Evolutionary conservation across 1,139 yeast genomes (phyloP).

Genomic region (Waltiozyma solani): DNA sequence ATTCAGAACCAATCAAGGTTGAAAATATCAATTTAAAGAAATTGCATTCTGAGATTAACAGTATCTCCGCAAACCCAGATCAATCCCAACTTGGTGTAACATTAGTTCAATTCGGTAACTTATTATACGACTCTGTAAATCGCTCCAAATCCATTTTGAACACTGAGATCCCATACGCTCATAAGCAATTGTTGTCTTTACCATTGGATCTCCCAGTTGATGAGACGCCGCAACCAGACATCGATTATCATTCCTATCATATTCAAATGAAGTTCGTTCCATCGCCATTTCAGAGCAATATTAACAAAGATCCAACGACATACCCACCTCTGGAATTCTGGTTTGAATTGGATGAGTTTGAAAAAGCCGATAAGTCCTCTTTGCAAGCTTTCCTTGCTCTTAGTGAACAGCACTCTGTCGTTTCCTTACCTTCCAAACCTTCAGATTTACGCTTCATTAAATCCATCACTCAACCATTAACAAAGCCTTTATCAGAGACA

Average conservation of each 20-base stretch:
- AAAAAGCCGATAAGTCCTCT: slow-evolving; percentile 31
- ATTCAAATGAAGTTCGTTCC: slow-evolving; percentile 43
- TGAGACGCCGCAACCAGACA: slow-evolving; percentile 10
- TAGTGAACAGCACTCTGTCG: slow-evolving; percentile 11
- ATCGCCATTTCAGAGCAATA: slow-evolving; percentile 24
- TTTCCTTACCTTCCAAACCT: slow-evolving; percentile 11
- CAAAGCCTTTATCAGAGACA: slow-evolving; percentile 5
- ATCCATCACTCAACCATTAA: slow-evolving; percentile 11
- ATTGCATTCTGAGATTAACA: not conserved
- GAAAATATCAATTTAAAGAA: slow-evolving; percentile 3
- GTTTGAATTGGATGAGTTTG: slow-evolving; percentile 36
- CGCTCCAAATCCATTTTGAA: slow-evolving; percentile 25
- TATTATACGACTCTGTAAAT: slow-evolving; percentile 9
- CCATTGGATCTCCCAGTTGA: slow-evolving; percentile 18
- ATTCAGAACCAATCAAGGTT: slow-evolving; percentile 4
- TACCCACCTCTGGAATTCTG: slow-evolving; percentile 49
- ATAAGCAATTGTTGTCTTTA: slow-evolving; percentile 27
- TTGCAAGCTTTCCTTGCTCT: slow-evolving; percentile 12
- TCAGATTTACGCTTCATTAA: slow-evolving; percentile 16
- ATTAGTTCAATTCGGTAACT: slow-evolving; percentile 17
- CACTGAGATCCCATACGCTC: slow-evolving; percentile 32
- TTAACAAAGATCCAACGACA: slow-evolving; percentile 17
- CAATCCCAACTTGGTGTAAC: slow-evolving; percentile 3
- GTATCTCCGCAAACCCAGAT: not conserved
- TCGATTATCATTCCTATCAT: slow-evolving; percentile 32